Evolutionary conservation across 805 yeast genomes (phyloP), one percentile per base, ranked within the genome.

Genomic region (Ogataea thermomethanolica): DNA sequence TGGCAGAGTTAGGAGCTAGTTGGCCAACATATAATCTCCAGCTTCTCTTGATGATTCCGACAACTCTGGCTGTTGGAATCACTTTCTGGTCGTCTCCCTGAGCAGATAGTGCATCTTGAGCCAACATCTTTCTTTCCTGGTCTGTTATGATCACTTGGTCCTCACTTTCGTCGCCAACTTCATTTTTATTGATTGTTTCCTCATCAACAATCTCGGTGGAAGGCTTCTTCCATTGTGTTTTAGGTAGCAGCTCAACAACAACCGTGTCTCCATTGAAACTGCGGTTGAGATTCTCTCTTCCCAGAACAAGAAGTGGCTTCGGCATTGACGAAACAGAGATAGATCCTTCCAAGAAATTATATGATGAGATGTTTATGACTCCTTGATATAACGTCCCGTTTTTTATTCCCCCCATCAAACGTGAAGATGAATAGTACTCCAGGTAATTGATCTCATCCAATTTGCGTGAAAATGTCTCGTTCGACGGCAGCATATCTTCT

Each of bases 21-120:
- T 90, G 96, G 10, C 99, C 99, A 27, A 93, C 99, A 57, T 90
- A 93, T 50, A 81, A 80, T 61, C 99, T 77, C 99, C 99, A 93
- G 46, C 91, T 86, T 64, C 99, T 76, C 65, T 87, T 83, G 29
- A 81, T 69, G 20, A 93, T 75, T 22, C 95, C 95, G 9, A 93
- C 97, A 25, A 93, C 84, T 50, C 79, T 78, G 2, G 95, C 98
- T 0, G 99, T 91, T n/a, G 98, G 99, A 56, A 84, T 89, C 15
- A 82, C 61, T 35, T 59, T 60, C 8, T 65, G 60, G 15, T 61
- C 62, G 12, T 66, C 73, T 2, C 64, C 52, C 25, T 80, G 84
- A 2, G 81, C 83, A 32, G 63, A 61, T 24, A 77, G 69, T 0
- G 96, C 96, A 48, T 87, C 91, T 49, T 83, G 84, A 0, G 88